Conservation (phyloP, 2,329 filamentous ascomycete genomes). For the Verticillium klebahnii region DNA sequence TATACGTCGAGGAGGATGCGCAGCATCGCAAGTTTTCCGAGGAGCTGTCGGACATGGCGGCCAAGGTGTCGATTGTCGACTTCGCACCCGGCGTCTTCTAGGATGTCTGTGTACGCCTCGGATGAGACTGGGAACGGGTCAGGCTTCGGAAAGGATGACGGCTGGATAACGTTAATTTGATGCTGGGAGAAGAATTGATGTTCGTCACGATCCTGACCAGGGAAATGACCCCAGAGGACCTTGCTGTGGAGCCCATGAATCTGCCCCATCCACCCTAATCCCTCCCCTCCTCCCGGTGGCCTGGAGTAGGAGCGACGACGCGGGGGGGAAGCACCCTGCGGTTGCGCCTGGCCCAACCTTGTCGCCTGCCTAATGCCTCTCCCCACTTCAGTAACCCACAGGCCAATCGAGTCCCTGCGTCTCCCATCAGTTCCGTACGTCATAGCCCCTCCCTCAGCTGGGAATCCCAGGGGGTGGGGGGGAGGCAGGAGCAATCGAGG, state of each 20-base stretch:
- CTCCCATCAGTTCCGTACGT: not conserved
- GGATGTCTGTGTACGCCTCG: not conserved
- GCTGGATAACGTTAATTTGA: not conserved
- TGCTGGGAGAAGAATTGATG: too few relatives aligned
- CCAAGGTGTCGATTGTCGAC: conserved; percentile 55
- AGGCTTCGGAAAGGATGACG: not conserved
- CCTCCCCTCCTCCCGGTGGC: too few relatives aligned
- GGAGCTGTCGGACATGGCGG: conserved; percentile 39
- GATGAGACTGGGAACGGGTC: too few relatives aligned
- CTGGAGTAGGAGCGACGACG: too few relatives aligned
- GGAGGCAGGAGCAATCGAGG: not conserved
- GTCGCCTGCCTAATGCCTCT: not conserved
- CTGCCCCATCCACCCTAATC: too few relatives aligned
- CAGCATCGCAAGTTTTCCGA: conserved; percentile 16
- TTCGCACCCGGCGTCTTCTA: conserved; percentile 45
- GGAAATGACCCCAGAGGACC: too few relatives aligned
- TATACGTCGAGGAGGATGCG: conserved; percentile 40
- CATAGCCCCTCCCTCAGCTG: not conserved
- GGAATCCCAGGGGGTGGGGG: not conserved
- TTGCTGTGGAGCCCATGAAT: too few relatives aligned
- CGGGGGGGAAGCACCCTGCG: too few relatives aligned
- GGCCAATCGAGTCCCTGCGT: not conserved
- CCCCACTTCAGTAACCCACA: not conserved
- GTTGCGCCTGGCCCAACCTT: not conserved
- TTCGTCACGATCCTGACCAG: too few relatives aligned